Conservation (phyloP, 2,329 filamentous ascomycete species). For the Scopulariopsis brevicaulis region DNA sequence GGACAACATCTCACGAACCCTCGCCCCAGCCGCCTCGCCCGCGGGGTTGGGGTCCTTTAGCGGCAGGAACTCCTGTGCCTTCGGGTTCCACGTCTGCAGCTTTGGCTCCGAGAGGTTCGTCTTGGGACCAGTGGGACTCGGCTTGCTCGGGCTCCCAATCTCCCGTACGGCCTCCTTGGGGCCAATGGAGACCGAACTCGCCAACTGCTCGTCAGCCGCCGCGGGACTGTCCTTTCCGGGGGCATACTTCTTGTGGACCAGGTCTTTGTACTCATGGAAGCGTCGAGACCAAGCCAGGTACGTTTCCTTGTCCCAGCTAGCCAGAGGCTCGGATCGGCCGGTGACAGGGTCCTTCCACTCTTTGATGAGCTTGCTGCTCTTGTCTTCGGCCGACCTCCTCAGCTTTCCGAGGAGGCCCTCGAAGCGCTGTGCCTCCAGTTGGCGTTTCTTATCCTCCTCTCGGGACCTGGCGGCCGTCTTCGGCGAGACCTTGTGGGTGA, state of each 20-base stretch:
- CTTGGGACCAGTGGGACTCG: background rate
- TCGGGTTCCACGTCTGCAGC: background rate
- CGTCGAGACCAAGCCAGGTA: background rate
- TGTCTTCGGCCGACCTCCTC: constrained; percentile 1
- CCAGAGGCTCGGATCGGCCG: background rate
- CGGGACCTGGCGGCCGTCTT: background rate
- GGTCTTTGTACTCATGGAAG: background rate
- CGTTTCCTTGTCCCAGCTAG: background rate
- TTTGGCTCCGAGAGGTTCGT: background rate
- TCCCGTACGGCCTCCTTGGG: background rate
- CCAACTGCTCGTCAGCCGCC: background rate
- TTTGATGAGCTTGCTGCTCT: background rate
- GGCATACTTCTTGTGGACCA: background rate
- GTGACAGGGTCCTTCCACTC: constrained; percentile 2
- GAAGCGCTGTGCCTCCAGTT: constrained; percentile 1
- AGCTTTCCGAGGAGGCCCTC: constrained; percentile 1
- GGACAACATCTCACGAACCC: background rate
- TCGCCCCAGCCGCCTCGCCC: background rate
- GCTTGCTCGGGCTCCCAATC: background rate
- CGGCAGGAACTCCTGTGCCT: constrained; percentile 1
- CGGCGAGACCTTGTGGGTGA: background rate
- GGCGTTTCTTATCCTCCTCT: background rate
- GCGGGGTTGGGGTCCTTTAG: background rate
- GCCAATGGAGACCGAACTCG: background rate
- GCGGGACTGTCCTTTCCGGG: background rate